Base-by-base conservation (phyloP, 148 eudicot species). In the Rhododendron williamsianum region DNA sequence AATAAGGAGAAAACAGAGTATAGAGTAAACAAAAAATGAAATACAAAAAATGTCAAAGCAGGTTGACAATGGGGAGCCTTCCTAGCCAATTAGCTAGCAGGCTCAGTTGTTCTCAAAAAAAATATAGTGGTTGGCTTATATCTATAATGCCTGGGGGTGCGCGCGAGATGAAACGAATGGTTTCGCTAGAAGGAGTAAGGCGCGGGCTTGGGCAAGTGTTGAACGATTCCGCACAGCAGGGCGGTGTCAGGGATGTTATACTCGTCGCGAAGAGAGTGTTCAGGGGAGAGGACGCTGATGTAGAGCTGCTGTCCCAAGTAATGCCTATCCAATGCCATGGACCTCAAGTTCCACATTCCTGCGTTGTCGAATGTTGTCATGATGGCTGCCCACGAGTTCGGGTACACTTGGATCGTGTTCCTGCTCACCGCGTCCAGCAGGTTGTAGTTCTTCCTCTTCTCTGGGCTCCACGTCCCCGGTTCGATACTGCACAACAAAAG, bases 231-330 rank as follows among this genome's bases (percentile, higher is more conserved):
- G 65, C 94, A 92, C 4, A 89, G 85, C 4, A 83, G 23, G 41
- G 91, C 43, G 52, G 36, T 65, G 16, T 91, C 89, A 0, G 90
- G 92, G 35, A 90, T 18, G 83, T 89, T 90, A 65, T 90, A 93
- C 49, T 93, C 94, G 72, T 92, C 93, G 8, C 91, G 79, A 33
- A 90, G 89, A 6, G 91, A 86, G 19, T 87, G 87, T 33, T 76
- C 89, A 0, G 92, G 88, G 3, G 89, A 87, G 2, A 72, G 83
- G 51, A 93, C 92, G 72, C 93, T 92, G 13, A 91, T 58, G 85
- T 93, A 93, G 76, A 93, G 90, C 81, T 93, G 93, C 27, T 89
- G 87, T 2, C 90, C 90, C 74, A 86, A 21, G 85, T 89, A 84
- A 2, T 81, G 46, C 76, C 87, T 84, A 45, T 84, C 88, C 83